Conservation (phyloP, 1,139 yeast species). For the Debaryomyces sp. region DNA sequence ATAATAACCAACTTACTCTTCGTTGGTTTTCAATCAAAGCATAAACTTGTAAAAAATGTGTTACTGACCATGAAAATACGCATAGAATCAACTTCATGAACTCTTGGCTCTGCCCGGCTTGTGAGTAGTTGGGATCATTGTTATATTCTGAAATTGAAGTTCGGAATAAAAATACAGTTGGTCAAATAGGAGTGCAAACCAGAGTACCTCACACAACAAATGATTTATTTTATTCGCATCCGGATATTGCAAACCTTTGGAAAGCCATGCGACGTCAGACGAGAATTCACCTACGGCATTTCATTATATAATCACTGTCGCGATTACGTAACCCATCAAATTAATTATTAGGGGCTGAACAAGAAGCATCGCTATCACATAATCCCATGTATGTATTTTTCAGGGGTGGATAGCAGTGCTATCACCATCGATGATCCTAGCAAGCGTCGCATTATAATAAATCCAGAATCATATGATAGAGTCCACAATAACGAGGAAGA, state of each 20-base stretch:
- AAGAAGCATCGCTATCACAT: neutral
- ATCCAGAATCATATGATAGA: neutral
- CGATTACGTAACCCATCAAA: neutral
- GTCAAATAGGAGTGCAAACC: neutral
- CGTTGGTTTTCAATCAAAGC: no score
- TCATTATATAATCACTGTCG: no score
- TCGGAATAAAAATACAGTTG: neutral
- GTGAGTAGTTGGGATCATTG: neutral
- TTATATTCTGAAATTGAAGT: neutral
- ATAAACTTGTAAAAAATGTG: no score
- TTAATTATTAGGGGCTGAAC: neutral
- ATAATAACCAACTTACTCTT: no score
- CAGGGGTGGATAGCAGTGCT: neutral
- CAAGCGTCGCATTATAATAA: neutral
- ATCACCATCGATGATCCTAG: neutral
- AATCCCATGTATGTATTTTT: neutral
- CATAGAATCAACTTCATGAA: no score
- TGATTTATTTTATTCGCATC: no score
- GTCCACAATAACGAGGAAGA: neutral
- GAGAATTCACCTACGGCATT: no score
- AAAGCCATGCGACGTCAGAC: no score
- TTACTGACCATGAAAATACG: no score
- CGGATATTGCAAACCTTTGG: no score
- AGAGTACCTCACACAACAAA: slow-evolving; percentile 1
- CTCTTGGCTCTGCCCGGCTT: no score